Conservation (phyloP, 164 flowering plant genomes). For the Dillenia turbinata region DNA sequence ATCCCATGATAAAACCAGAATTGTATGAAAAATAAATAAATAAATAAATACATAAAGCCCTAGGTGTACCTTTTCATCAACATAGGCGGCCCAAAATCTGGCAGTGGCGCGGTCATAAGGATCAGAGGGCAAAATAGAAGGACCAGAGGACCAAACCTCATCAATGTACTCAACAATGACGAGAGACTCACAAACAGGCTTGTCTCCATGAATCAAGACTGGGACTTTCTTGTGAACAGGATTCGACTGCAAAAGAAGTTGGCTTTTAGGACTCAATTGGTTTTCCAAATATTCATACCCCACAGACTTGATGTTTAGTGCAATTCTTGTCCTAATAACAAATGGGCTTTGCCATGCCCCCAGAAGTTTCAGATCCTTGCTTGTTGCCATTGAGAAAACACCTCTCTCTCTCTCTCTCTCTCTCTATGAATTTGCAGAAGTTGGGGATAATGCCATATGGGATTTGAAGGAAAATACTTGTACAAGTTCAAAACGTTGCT, state of each 20-base stretch:
- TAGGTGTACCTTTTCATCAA: slow-evolving; percentile 38
- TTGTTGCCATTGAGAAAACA: slow-evolving; percentile 18
- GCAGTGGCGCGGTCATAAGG: slow-evolving; percentile 47
- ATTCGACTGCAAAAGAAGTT: slow-evolving; percentile 20
- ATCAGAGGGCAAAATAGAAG: slow-evolving; percentile 41
- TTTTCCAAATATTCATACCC: slow-evolving; percentile 34
- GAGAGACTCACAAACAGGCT: slow-evolving; percentile 43
- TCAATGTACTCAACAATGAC: slow-evolving; percentile 52
- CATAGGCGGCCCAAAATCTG: slow-evolving; percentile 49
- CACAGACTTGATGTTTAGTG: slow-evolving; percentile 36
- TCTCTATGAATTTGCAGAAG: too few relatives aligned
- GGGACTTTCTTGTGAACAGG: slow-evolving; percentile 13
- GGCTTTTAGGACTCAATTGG: slow-evolving; percentile 21
- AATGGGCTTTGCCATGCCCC: slow-evolving; percentile 45
- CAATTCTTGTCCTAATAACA: slow-evolving; percentile 28
- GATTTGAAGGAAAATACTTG: too few relatives aligned
- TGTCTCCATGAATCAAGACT: slow-evolving; percentile 26
- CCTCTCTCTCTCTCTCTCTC: too few relatives aligned
- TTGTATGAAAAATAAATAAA: not conserved
- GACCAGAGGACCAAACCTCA: slow-evolving; percentile 38
- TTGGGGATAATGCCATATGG: too few relatives aligned
- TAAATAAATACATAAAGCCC: not conserved
- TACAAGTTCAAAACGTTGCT: too few relatives aligned
- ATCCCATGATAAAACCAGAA: not conserved
- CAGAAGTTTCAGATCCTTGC: slow-evolving; percentile 33